These are phyloP conservation scores for Paramarasmius palmivorus DNA, from an alignment of 1,284 basidiomycete species.

Conservation along the genomic window DNA sequence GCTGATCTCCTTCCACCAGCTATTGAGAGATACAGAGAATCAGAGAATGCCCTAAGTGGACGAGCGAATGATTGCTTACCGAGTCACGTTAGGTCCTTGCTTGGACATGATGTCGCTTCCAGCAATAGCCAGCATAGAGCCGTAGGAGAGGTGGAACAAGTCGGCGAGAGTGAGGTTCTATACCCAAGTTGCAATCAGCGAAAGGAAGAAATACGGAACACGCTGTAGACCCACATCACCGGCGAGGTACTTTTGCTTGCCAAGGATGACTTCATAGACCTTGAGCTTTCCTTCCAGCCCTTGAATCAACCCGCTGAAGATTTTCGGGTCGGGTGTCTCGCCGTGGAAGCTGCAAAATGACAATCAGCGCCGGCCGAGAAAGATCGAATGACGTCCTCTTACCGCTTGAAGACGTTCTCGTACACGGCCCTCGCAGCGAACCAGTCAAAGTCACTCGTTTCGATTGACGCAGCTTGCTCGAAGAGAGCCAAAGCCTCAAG, in stretches of 20 bases:
- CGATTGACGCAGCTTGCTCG: constrained; percentile 12
- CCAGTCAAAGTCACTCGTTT: constrained; percentile 11
- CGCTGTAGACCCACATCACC: constrained; percentile 41
- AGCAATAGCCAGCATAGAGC: constrained; percentile 22
- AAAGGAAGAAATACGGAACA: not conserved
- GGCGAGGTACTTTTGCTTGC: constrained; percentile 51
- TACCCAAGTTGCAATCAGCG: not conserved
- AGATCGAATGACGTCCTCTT: constrained; percentile 11
- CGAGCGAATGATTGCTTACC: constrained; percentile 19
- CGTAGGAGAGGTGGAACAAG: constrained; percentile 35
- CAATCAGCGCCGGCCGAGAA: not conserved
- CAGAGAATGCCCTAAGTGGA: not conserved
- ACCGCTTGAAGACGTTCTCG: constrained; percentile 53
- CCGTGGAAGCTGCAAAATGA: not conserved
- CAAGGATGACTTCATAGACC: constrained; percentile 52
- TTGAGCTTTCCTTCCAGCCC: constrained; percentile 40
- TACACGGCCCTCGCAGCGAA: constrained; percentile 28
- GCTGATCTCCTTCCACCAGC: constrained; percentile 38
- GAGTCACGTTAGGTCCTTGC: constrained; percentile 30
- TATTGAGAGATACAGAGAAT: constrained; percentile 14
- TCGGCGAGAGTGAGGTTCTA: constrained; percentile 37
- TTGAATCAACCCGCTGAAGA: constrained; percentile 30
- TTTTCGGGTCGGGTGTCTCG: constrained; percentile 28
- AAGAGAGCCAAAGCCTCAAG: constrained; percentile 19
- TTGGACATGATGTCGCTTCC: constrained; percentile 27